Conservation (phyloP, 2,329 filamentous ascomycete genomes). For the Scedosporium apiospermum region DNA sequence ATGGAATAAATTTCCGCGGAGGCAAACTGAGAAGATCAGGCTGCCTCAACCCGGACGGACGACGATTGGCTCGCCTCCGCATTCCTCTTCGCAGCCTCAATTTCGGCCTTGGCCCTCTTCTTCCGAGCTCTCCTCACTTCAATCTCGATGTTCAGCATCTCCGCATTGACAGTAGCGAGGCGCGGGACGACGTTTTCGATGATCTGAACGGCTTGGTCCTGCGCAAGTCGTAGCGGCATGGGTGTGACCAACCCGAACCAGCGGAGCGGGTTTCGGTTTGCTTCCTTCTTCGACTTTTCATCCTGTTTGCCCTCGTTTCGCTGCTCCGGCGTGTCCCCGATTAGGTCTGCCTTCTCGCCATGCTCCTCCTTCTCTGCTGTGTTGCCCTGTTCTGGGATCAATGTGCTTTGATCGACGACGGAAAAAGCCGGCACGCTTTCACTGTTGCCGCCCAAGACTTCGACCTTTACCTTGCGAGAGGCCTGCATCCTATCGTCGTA, state of each 20-base stretch:
- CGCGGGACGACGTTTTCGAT: conserved; percentile 49
- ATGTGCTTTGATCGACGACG: not conserved
- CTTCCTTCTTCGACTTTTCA: conserved; percentile 9
- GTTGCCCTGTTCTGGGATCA: not conserved
- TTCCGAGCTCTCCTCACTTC: conserved; percentile 55
- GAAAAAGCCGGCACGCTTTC: conserved; percentile 5
- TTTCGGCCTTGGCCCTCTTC: conserved; percentile 38
- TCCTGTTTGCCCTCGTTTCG: conserved; percentile 11
- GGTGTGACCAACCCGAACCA: conserved; percentile 50
- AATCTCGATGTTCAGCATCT: conserved; percentile 58
- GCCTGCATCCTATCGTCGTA: conserved; percentile 70
- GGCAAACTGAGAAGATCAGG: not conserved
- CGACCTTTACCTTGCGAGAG: conserved; percentile 21
- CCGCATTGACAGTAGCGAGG: conserved; percentile 45
- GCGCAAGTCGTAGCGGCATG: conserved; percentile 44
- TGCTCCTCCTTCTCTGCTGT: conserved; percentile 6
- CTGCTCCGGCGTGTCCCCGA: not conserved
- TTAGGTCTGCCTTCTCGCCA: conserved; percentile 8
- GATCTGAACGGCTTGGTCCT: conserved; percentile 44
- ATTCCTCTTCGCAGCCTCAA: conserved; percentile 20
- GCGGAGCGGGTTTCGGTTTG: conserved; percentile 40
- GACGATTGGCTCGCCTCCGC: conserved; percentile 1
- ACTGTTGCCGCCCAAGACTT: conserved; percentile 1
- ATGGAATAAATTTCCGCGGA: not conserved
- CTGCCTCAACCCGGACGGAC: not conserved